Percentiles rank a stretch among this genome's conserved stretches.
Conservation (phyloP, 2,329 filamentous ascomycete genomes). For the Colletotrichum siamense region DNA sequence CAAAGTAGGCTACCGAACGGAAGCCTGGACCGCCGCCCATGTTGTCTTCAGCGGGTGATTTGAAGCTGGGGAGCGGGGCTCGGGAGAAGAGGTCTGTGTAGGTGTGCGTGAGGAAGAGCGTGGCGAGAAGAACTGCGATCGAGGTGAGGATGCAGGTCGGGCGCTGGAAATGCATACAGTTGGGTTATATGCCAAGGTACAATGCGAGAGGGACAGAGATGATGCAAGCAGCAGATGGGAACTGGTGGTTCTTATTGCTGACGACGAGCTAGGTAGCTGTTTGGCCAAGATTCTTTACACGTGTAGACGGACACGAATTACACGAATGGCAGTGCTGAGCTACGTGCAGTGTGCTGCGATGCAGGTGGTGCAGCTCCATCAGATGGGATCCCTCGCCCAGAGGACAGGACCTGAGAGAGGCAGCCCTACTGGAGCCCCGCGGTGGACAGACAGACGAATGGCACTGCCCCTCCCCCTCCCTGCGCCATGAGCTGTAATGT, state of each 20-base stretch:
- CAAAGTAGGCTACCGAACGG: slow-evolving; percentile 74
- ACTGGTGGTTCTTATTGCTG: background rate
- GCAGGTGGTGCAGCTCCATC: background rate
- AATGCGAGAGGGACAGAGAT: background rate
- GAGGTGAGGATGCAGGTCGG: slow-evolving; percentile 20
- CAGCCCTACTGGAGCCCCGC: background rate
- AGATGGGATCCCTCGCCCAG: background rate
- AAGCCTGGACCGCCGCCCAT: slow-evolving; percentile 58
- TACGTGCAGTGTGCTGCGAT: background rate
- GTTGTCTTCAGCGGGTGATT: slow-evolving; percentile 18
- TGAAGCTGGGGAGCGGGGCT: background rate
- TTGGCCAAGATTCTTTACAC: background rate
- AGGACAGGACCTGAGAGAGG: background rate
- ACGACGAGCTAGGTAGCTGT: background rate
- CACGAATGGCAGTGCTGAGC: background rate
- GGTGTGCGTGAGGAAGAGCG: slow-evolving; percentile 23
- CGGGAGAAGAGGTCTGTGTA: slow-evolving; percentile 22
- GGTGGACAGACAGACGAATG: background rate
- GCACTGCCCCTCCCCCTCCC: slow-evolving; percentile 9
- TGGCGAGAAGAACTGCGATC: slow-evolving; percentile 23
- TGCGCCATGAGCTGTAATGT: background rate
- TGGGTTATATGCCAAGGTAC: background rate
- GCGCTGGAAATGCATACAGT: slow-evolving; percentile 18
- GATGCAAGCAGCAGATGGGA: background rate
- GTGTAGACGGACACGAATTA: background rate